Percentiles rank a stretch among this genome's conserved stretches.
Evolutionary conservation across 345 rosid genomes (phyloP).

Genomic region (Murraya koenigii): DNA sequence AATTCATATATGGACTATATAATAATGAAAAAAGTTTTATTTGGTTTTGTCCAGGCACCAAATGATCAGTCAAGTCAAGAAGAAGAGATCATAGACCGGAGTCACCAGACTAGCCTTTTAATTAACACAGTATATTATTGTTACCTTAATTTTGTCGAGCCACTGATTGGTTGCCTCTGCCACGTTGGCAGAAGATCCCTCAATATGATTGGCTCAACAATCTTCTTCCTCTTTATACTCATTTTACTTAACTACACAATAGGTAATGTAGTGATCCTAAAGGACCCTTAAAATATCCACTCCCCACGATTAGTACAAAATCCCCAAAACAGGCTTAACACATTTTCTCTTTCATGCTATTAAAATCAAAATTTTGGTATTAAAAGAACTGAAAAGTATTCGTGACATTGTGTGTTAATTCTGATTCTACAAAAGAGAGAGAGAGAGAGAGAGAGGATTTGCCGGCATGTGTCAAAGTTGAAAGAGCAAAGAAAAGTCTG

Average conservation of each 20-base stretch:
- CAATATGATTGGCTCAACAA: slow-evolving; percentile 39
- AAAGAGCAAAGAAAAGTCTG: slow-evolving; percentile 12
- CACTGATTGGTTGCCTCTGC: slow-evolving; percentile 43
- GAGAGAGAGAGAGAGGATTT: not conserved
- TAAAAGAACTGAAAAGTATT: not conserved
- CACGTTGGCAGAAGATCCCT: slow-evolving; percentile 32
- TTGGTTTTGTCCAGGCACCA: not conserved
- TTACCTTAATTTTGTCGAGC: slow-evolving; percentile 61
- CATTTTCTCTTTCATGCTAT: not conserved
- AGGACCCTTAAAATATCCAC: slow-evolving; percentile 14
- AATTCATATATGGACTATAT: too few species aligned
- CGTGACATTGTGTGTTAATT: not conserved
- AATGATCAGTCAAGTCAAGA: not conserved
- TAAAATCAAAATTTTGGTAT: not conserved
- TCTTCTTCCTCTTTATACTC: slow-evolving; percentile 1
- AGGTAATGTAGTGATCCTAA: slow-evolving; percentile 22
- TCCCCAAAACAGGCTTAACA: not conserved
- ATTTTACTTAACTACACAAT: not conserved
- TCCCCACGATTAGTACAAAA: slow-evolving; percentile 9
- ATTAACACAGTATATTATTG: not conserved
- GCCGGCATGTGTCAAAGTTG: slow-evolving; percentile 20
- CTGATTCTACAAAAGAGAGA: not conserved
- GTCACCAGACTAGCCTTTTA: not conserved
- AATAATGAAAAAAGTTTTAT: not conserved
- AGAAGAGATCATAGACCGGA: too few species aligned